These are phyloP conservation scores for Protomyces inundatus DNA, from an alignment of 1,139 yeast genomes.

Conservation along the genomic window DNA sequence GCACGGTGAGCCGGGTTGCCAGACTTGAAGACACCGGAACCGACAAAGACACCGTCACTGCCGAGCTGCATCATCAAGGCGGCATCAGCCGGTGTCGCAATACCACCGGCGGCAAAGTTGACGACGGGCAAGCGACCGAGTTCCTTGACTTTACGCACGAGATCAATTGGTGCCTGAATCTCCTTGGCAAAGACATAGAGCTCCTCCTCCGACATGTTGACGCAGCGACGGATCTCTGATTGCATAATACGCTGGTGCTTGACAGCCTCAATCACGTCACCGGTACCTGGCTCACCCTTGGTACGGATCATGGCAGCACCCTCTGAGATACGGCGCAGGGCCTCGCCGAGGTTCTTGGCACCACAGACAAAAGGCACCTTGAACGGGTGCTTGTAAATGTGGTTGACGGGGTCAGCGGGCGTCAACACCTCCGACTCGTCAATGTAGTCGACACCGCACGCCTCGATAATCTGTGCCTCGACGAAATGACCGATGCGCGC, in stretches of 20 bases:
- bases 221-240: conserved; percentile 51
- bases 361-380: conserved; percentile 84
- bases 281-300: conserved; percentile 88
- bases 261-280: conserved; percentile 83
- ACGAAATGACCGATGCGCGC: conserved; percentile 80
- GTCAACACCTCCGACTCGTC: conserved; percentile 58
- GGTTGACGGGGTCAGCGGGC: conserved; percentile 52
- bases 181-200: conserved; percentile 52
- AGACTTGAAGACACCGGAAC: conserved; percentile 81
- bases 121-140: conserved; percentile 73
- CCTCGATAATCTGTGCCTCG: conserved; percentile 72
- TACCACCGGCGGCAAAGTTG: conserved; percentile 87
- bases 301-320: conserved; percentile 89
- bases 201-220: conserved; percentile 46
- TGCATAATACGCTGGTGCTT: conserved; percentile 62
- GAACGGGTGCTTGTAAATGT: conserved; percentile 58
- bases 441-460: conserved; percentile 69
- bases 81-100: conserved; percentile 86
- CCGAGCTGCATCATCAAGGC: conserved; percentile 86
- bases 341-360: conserved; percentile 78
- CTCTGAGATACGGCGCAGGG: conserved; percentile 71
- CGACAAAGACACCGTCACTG: conserved; percentile 87
- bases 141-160: conserved; percentile 50
- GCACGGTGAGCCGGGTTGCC: conserved; percentile 72
- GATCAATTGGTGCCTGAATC: conserved; percentile 55